phyloP scores from a whole-genome alignment of 106 monocot genomes.

The Cymbidium sinense region DNA sequence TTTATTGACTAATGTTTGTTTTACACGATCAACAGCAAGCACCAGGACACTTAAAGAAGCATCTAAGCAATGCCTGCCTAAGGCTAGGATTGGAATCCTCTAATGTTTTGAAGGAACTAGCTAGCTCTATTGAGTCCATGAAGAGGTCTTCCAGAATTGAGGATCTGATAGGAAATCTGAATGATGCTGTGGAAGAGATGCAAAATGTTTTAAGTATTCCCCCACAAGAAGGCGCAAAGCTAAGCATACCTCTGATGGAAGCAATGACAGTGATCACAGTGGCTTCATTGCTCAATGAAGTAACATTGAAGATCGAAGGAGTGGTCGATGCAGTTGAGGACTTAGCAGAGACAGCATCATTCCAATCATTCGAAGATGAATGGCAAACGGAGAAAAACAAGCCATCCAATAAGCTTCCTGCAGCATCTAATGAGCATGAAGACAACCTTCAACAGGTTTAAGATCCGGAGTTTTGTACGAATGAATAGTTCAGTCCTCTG shows the following conservation, averaged over 20 bases:
- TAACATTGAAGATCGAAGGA: slow-evolving; percentile 32
- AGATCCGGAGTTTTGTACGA: not conserved
- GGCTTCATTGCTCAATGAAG: slow-evolving; percentile 40
- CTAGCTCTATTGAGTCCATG: slow-evolving; percentile 34
- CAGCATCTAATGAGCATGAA: not conserved
- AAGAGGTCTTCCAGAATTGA: slow-evolving; percentile 22
- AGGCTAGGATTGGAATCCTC: slow-evolving; percentile 27
- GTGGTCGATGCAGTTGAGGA: slow-evolving; percentile 29
- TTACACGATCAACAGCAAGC: slow-evolving; percentile 8
- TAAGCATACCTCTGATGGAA: not conserved
- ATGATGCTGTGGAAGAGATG: slow-evolving; percentile 38
- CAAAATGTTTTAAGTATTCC: slow-evolving; percentile 1
- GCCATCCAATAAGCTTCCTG: not conserved
- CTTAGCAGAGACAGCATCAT: not conserved
- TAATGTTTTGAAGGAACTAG: slow-evolving; percentile 37
- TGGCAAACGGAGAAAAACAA: not conserved
- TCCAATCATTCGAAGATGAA: not conserved
- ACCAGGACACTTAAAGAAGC: slow-evolving; percentile 17
- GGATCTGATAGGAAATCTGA: slow-evolving; percentile 30
- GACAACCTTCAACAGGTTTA: not conserved
- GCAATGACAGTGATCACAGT: slow-evolving; percentile 15
- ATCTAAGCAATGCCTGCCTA: slow-evolving; percentile 33
- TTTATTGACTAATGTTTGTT: not conserved
- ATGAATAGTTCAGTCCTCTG: too few species aligned
- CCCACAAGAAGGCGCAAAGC: slow-evolving; percentile 10